Percentiles rank a stretch among this genome's conserved stretches.
Evolutionary conservation across 164 flowering plant genomes (phyloP).

Genomic region (Piper longum): DNA sequence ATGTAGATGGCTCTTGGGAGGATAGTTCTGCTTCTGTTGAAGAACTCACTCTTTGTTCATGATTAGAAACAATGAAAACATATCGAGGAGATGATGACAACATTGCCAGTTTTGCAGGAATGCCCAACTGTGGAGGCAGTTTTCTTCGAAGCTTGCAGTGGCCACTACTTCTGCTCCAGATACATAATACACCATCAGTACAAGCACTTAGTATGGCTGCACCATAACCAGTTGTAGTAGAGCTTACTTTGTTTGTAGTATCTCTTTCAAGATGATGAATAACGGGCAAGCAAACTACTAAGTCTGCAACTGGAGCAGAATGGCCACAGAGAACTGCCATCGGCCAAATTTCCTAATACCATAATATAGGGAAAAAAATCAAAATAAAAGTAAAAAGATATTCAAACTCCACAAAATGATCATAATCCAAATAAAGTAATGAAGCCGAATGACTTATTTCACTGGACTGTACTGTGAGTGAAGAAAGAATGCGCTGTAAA

Average conservation of each 20-base stretch:
- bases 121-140: conserved; percentile 82
- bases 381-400: not conserved
- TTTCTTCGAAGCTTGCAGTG: conserved; percentile 52
- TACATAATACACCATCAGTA: conserved; percentile 79
- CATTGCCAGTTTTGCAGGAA: conserved; percentile 40
- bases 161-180: conserved; percentile 90
- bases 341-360: conserved; percentile 57
- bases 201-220: conserved; percentile 72
- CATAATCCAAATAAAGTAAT: not conserved
- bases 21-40: conserved; percentile 20
- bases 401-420: not conserved
- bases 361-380: not conserved
- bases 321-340: conserved; percentile 88
- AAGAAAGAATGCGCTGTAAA: not conserved
- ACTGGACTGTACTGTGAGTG: not conserved
- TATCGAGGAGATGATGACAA: conserved; percentile 58
- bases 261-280: conserved; percentile 19
- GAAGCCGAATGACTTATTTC: not conserved
- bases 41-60: not conserved
- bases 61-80: conserved; percentile 55
- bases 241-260: conserved; percentile 16
- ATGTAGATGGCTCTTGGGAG: conserved; percentile 10
- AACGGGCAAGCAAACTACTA: conserved; percentile 60
- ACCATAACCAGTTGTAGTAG: conserved; percentile 22
- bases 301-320: conserved; percentile 54